Evolutionary conservation across 371 early-diverging fungal species (phyloP).

Genomic region (Apophysomyces sp.): DNA sequence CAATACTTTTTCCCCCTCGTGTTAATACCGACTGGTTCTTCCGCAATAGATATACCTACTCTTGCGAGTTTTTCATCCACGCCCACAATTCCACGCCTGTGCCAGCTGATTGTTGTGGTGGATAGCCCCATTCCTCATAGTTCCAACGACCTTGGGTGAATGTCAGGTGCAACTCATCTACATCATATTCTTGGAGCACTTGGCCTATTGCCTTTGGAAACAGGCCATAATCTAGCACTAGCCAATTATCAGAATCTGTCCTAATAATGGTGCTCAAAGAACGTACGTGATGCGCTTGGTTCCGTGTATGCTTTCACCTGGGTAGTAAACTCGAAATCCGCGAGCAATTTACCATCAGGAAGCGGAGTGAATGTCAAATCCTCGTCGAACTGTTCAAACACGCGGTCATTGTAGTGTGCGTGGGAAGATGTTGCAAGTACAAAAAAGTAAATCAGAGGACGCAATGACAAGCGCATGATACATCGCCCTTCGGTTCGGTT

Average conservation of each 20-base stretch:
- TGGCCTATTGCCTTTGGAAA: conserved; percentile 89
- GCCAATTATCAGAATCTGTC: not conserved
- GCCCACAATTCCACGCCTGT: conserved; percentile 83
- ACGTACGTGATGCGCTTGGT: conserved; percentile 26
- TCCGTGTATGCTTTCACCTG: conserved; percentile 31
- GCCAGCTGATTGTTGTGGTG: conserved; percentile 56
- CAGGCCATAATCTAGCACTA: conserved; percentile 70
- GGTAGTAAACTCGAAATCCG: conserved; percentile 75
- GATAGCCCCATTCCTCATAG: conserved; percentile 77
- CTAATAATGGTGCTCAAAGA: not conserved
- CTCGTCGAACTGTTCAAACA: conserved; percentile 54
- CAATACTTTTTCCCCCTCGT: conserved; percentile 41
- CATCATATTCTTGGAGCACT: conserved; percentile 58
- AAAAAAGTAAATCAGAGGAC: not conserved
- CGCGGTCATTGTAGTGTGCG: not conserved
- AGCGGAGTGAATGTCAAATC: conserved; percentile 63
- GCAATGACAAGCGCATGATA: not conserved
- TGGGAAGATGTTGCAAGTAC: not conserved
- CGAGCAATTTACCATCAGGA: conserved; percentile 76
- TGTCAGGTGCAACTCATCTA: conserved; percentile 66
- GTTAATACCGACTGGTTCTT: not conserved
- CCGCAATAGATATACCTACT: conserved; percentile 29
- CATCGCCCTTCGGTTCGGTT: not conserved
- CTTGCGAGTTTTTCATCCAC: conserved; percentile 61
- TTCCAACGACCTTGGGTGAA: conserved; percentile 76